Evolutionary conservation across 2,329 filamentous ascomycete species (phyloP).

Genomic region (Ceratocystis huliohia): DNA sequence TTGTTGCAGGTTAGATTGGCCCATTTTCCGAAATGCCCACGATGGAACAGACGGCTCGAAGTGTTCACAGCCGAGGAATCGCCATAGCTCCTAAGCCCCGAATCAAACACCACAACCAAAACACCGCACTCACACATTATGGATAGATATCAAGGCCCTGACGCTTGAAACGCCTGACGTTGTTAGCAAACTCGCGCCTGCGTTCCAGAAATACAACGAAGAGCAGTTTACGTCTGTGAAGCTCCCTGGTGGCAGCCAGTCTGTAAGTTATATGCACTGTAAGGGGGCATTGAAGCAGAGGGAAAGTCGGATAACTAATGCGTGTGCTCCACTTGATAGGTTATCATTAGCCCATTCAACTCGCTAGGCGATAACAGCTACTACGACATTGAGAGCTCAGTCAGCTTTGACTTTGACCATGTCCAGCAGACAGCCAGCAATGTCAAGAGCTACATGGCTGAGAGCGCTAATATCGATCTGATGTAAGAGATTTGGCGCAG

Average conservation of each 20-base stretch:
- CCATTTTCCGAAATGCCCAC: not conserved
- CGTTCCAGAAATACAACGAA: slow-evolving; percentile 92
- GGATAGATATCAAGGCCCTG: slow-evolving; percentile 74
- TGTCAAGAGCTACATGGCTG: slow-evolving; percentile 65
- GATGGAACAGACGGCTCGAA: not conserved
- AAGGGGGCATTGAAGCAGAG: not conserved
- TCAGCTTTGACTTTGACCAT: slow-evolving; percentile 83
- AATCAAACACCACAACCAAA: not conserved
- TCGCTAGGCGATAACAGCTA: slow-evolving; percentile 69
- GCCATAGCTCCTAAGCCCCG: not conserved
- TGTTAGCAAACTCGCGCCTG: slow-evolving; percentile 60
- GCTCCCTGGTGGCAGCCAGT: slow-evolving; percentile 70
- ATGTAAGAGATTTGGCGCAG: slow-evolving; percentile 44
- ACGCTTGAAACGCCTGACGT: slow-evolving; percentile 57
- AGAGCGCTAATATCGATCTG: slow-evolving; percentile 63
- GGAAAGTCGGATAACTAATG: not conserved
- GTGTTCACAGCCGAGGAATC: not conserved
- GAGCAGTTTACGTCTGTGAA: slow-evolving; percentile 82
- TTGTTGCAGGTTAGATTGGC: slow-evolving; percentile 20
- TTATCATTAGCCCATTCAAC: slow-evolving; percentile 80
- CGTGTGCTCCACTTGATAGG: slow-evolving; percentile 32
- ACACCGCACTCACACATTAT: slow-evolving; percentile 5
- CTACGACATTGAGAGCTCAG: slow-evolving; percentile 78
- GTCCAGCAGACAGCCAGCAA: slow-evolving; percentile 68
- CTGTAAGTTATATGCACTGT: slow-evolving; percentile 25